Percentiles rank a stretch among this genome's conserved stretches.
Evolutionary conservation across 2,329 filamentous ascomycete species (phyloP).

Genomic region (Orbilia ellipsospora): DNA sequence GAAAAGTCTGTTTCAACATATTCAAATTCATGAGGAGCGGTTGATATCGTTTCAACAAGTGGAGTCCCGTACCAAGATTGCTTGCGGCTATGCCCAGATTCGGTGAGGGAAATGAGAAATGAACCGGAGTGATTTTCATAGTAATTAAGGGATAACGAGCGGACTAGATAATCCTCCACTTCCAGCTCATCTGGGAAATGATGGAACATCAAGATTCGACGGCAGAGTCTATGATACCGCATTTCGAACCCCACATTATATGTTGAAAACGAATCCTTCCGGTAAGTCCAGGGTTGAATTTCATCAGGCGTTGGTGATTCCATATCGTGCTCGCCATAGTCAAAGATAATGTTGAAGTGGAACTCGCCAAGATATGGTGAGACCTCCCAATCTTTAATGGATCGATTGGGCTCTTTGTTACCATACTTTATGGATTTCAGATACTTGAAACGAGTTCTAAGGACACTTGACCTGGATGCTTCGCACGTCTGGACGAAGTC

Average conservation of each 20-base stretch:
- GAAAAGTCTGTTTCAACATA: too few relatives aligned
- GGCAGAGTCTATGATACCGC: slow-evolving; percentile 60
- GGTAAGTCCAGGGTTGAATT: background rate
- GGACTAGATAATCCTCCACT: slow-evolving; percentile 41
- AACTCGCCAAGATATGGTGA: background rate
- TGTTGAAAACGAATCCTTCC: slow-evolving; percentile 60
- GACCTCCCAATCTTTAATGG: background rate
- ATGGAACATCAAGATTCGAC: slow-evolving; percentile 62
- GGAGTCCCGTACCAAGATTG: too few relatives aligned
- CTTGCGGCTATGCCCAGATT: too few relatives aligned
- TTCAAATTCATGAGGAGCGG: too few relatives aligned
- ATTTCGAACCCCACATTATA: slow-evolving; percentile 60
- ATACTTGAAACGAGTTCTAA: too few relatives aligned
- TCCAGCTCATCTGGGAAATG: slow-evolving; percentile 59
- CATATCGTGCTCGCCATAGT: background rate
- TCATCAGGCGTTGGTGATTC: background rate
- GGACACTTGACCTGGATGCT: too few relatives aligned
- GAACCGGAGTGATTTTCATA: too few relatives aligned
- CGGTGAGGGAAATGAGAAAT: too few relatives aligned
- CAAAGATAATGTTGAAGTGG: background rate
- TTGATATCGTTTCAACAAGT: too few relatives aligned
- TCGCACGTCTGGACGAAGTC: too few relatives aligned
- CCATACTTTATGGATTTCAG: slow-evolving; percentile 57
- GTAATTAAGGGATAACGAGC: too few relatives aligned
- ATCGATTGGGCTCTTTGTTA: slow-evolving; percentile 36